phyloP scores from a whole-genome alignment of 129 eudicot genomes.

The Pseudognaphalium luteoalbum region DNA sequence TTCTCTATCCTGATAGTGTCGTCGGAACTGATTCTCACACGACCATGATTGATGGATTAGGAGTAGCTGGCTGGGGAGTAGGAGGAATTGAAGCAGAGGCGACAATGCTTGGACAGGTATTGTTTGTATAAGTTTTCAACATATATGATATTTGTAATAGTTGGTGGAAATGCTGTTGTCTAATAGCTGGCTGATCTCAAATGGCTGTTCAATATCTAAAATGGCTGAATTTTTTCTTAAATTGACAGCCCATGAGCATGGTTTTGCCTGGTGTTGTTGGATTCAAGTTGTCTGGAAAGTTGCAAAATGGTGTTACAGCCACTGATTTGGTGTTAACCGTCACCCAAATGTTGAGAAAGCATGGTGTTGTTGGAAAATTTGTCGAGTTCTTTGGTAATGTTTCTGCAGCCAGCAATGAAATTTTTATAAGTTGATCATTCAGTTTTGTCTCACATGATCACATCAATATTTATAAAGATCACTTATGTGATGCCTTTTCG shows the following conservation, averaged over 20 bases:
- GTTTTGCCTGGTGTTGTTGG: constrained; percentile 99
- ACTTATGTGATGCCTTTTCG: neutral
- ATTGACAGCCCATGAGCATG: constrained; percentile 99
- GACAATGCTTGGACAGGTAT: constrained; percentile 99
- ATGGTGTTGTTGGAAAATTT: constrained; percentile 97
- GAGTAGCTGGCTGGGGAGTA: constrained; percentile 99
- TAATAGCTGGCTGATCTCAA: neutral
- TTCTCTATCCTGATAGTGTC: constrained; percentile 96
- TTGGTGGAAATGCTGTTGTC: neutral
- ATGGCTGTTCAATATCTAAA: neutral
- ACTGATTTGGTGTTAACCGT: constrained; percentile 96
- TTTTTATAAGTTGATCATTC: neutral
- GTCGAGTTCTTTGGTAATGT: constrained; percentile 87
- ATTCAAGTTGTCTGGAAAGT: constrained; percentile 79
- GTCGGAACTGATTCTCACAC: constrained; percentile 99
- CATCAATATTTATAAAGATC: neutral
- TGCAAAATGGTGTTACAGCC: constrained; percentile 94
- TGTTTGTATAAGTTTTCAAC: neutral
- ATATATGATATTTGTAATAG: neutral
- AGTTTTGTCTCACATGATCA: constrained; percentile 2
- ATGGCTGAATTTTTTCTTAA: neutral
- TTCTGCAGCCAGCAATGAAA: neutral
- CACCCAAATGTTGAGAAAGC: constrained; percentile 97
- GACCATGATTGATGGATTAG: constrained; percentile 98
- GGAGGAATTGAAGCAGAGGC: constrained; percentile 99